Evolutionary conservation across 345 rosid species (phyloP).

Genomic region (Brassica cretica): DNA sequence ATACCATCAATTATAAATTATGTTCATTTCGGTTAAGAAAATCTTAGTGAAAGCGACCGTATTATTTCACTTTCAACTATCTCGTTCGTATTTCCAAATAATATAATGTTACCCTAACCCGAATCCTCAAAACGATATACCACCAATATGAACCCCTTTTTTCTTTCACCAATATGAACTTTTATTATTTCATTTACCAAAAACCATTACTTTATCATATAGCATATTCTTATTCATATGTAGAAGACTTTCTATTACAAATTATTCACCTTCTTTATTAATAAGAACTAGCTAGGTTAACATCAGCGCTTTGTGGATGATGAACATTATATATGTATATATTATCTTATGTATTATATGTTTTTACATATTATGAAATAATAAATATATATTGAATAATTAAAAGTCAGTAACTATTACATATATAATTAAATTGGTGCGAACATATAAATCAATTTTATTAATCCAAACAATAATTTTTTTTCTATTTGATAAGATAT

Average conservation of each 20-base stretch:
- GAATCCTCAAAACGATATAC: slow-evolving; percentile 35
- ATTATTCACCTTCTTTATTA: slow-evolving; percentile 9
- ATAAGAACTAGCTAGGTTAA: neutral
- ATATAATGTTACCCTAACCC: slow-evolving; percentile 1
- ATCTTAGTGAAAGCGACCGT: slow-evolving; percentile 33
- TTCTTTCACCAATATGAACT: neutral
- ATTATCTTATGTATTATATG: too few relatives aligned
- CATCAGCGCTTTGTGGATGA: too few relatives aligned
- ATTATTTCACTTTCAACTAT: slow-evolving; percentile 35
- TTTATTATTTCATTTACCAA: neutral
- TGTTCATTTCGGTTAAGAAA: slow-evolving; percentile 23
- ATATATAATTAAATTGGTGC: too few relatives aligned
- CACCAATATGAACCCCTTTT: neutral
- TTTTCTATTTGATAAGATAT: too few relatives aligned
- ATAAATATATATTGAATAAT: too few relatives aligned
- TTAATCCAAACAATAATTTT: too few relatives aligned
- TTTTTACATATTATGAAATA: too few relatives aligned
- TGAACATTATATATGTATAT: too few relatives aligned
- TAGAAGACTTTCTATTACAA: slow-evolving; percentile 8
- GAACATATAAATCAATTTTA: too few relatives aligned
- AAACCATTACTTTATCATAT: slow-evolving; percentile 9
- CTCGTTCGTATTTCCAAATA: slow-evolving; percentile 14
- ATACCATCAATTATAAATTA: neutral
- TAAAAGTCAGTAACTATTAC: too few relatives aligned
- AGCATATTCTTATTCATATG: slow-evolving; percentile 10